Percentiles rank a stretch among this genome's conserved stretches.
Conservation (phyloP, 208 protist genomes). For the Lotmaria passim region DNA sequence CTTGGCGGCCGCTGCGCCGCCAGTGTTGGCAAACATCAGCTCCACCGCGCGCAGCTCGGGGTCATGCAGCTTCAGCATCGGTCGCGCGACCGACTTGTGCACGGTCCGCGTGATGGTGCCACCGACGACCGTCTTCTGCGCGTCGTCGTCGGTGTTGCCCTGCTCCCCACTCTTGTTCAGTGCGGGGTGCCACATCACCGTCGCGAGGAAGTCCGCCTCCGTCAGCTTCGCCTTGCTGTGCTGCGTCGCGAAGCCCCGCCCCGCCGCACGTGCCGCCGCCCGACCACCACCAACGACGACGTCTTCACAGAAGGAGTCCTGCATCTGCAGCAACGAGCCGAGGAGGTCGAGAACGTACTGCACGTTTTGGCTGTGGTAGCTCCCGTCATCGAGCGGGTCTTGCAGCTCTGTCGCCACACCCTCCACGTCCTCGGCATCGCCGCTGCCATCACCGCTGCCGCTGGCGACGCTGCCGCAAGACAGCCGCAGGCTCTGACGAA, state of each 20-base stretch:
- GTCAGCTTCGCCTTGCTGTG: conserved; percentile 9
- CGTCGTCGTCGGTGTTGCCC: conserved; percentile 2
- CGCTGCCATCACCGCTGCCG: not conserved
- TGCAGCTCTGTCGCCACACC: conserved; percentile 26
- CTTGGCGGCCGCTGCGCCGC: not conserved
- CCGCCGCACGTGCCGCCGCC: not conserved
- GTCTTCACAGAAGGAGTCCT: conserved; percentile 32
- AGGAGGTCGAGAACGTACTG: conserved; percentile 65
- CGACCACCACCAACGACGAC: not conserved
- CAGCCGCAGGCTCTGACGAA: conserved; percentile 24
- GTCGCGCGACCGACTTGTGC: conserved; percentile 3
- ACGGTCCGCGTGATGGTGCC: conserved; percentile 7
- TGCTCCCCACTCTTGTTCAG: conserved; percentile 5
- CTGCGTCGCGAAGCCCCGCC: not conserved
- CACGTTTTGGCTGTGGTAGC: conserved; percentile 72
- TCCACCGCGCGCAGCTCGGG: conserved; percentile 33
- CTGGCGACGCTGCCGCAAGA: not conserved
- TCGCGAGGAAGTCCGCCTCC: conserved; percentile 15
- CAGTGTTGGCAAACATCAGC: conserved; percentile 25
- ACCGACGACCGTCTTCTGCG: not conserved
- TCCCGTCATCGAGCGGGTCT: conserved; percentile 54
- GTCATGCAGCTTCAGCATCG: conserved; percentile 20
- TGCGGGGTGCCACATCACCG: conserved; percentile 27
- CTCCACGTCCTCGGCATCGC: conserved; percentile 1
- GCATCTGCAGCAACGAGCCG: conserved; percentile 43